Conservation (phyloP, 768 basidiomycete genomes). For the Lactarius tabidus region DNA sequence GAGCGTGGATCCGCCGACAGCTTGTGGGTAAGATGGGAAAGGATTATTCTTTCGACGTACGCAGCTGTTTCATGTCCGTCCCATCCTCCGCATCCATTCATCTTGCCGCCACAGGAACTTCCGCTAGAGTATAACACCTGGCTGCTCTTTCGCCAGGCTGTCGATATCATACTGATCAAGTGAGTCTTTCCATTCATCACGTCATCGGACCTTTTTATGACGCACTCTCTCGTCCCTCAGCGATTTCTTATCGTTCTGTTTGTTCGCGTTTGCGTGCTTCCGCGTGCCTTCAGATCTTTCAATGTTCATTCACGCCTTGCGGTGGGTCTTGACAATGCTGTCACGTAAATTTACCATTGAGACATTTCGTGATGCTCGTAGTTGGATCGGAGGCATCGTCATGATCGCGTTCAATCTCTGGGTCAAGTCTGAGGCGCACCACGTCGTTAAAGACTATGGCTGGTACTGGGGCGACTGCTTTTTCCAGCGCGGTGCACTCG, state of each 20-base stretch:
- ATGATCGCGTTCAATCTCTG: slow-evolving; percentile 94
- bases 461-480: slow-evolving; percentile 98
- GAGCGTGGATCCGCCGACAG: slow-evolving; percentile 83
- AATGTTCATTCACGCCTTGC: slow-evolving; percentile 65
- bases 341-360: slow-evolving; percentile 2
- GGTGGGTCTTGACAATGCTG: slow-evolving; percentile 42
- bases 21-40: slow-evolving; percentile 90
- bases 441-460: slow-evolving; percentile 96
- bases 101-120: slow-evolving; percentile 52
- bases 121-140: slow-evolving; percentile 95
- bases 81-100: slow-evolving; percentile 7
- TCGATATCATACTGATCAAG: slow-evolving; percentile 96
- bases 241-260: slow-evolving; percentile 90
- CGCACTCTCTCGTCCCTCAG: slow-evolving; percentile 38
- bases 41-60: slow-evolving; percentile 88
- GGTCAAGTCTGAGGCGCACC: slow-evolving; percentile 97
- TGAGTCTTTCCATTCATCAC: slow-evolving; percentile 38
- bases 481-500: slow-evolving; percentile 87
- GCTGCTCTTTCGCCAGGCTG: slow-evolving; percentile 93
- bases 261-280: slow-evolving; percentile 94
- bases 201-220: neutral
- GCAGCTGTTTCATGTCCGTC: slow-evolving; percentile 31
- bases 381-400: slow-evolving; percentile 83
- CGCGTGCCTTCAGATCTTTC: slow-evolving; percentile 80
- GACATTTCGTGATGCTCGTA: slow-evolving; percentile 29